Conservation (phyloP, 2,329 filamentous ascomycete genomes). For the Beauveria rudraprayagi region DNA sequence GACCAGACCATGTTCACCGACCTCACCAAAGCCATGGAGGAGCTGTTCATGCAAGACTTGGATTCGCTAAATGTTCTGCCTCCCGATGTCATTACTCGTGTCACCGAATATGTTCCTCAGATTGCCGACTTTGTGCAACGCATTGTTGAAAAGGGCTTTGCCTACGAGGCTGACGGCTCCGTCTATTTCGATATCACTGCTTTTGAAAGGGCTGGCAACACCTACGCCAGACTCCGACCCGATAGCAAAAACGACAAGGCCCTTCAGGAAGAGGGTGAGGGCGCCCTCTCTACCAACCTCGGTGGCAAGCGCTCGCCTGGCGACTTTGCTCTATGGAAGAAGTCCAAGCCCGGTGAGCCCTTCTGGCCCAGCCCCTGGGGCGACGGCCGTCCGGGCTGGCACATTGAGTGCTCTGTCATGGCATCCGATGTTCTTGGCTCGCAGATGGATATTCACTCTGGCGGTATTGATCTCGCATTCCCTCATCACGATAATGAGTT, state of each 20-base stretch:
- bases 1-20: slow-evolving; percentile 74
- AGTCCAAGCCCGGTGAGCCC: slow-evolving; percentile 84
- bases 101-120: slow-evolving; percentile 86
- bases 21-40: slow-evolving; percentile 77
- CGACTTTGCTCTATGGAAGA: slow-evolving; percentile 93
- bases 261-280: slow-evolving; percentile 82
- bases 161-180: slow-evolving; percentile 72
- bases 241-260: slow-evolving; percentile 79
- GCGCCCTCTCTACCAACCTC: slow-evolving; percentile 58
- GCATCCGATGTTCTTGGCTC: slow-evolving; percentile 79
- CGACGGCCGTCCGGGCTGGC: slow-evolving; percentile 83
- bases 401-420: slow-evolving; percentile 97
- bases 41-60: slow-evolving; percentile 86
- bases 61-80: slow-evolving; percentile 73
- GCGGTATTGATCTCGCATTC: slow-evolving; percentile 84
- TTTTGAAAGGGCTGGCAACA: slow-evolving; percentile 77
- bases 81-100: slow-evolving; percentile 74
- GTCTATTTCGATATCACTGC: slow-evolving; percentile 89
- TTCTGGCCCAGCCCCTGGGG: slow-evolving; percentile 88
- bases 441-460: slow-evolving; percentile 86
- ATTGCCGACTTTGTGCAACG: slow-evolving; percentile 79
- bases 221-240: slow-evolving; percentile 77
- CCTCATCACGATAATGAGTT: slow-evolving; percentile 92
- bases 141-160: slow-evolving; percentile 79
- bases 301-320: slow-evolving; percentile 64